phyloP scores from a whole-genome alignment of 73 alveolate genomes.

The Paramecium biaurelia region DNA sequence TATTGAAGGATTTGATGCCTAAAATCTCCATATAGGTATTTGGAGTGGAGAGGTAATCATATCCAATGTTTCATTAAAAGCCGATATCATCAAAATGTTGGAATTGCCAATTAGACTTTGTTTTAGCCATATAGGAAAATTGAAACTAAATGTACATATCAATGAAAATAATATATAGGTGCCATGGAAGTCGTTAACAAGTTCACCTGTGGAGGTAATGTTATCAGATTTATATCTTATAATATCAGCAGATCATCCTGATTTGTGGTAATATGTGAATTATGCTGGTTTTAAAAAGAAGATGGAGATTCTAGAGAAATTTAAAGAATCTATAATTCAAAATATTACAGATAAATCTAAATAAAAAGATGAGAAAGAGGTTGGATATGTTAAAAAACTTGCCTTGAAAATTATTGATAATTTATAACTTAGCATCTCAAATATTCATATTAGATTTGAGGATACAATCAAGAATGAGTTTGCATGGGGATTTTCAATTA shows the following conservation, averaged over 20 bases:
- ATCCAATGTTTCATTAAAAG: conserved; percentile 85
- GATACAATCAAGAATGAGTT: conserved; percentile 57
- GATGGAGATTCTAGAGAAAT: conserved; percentile 64
- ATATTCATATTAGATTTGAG: conserved; percentile 93
- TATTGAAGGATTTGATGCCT: conserved; percentile 87
- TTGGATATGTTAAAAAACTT: conserved; percentile 86
- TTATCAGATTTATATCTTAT: conserved; percentile 86
- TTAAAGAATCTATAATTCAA: conserved; percentile 46
- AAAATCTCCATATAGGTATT: conserved; percentile 71
- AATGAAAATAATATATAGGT: conserved; percentile 51
- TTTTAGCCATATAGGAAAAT: conserved; percentile 86
- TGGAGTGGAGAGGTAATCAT: conserved; percentile 74
- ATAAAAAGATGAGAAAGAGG: conserved; percentile 72
- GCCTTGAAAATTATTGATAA: conserved; percentile 90
- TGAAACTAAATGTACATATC: conserved; percentile 54
- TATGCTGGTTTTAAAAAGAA: conserved; percentile 62
- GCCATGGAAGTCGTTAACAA: conserved; percentile 92
- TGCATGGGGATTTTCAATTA: conserved; percentile 47
- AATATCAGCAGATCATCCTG: conserved; percentile 72
- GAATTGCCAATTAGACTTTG: conserved; percentile 84
- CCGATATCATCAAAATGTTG: conserved; percentile 83
- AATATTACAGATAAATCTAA: conserved; percentile 49
- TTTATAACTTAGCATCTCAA: conserved; percentile 84
- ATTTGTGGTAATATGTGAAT: conserved; percentile 73
- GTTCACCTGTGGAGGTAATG: conserved; percentile 88